Evolutionary conservation across 2,329 filamentous ascomycete genomes (phyloP), one percentile per base, ranked within the genome.

Genomic region (Spiromastix sp.): DNA sequence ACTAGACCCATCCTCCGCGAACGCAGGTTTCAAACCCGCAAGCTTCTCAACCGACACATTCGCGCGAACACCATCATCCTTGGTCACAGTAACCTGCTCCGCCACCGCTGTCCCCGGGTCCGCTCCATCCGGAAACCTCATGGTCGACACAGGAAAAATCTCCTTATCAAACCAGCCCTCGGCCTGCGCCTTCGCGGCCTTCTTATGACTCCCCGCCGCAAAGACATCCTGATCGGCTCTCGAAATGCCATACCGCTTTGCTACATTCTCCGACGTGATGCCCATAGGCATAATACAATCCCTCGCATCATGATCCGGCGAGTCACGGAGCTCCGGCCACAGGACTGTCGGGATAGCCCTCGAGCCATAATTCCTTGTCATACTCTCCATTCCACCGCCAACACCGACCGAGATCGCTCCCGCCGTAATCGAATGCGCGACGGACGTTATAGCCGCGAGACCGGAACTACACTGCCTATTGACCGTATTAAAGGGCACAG

Each of bases 271-370:
- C 4, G 77, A 79, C 9, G 87, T 95, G 39, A 89, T 61, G 0
- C 87, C 87, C 87, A 95, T 95, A 47, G 79, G 77, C 87, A 94
- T 93, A 55, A 95, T 76, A 56, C 87, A 94, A 56, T 94, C 87
- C 27, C 72, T 66, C 3, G 83, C 82, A 43, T 93, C 79, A 50
- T 80, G 70, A 7, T 72, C 70, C 1, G 63, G 60, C 3, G 71
- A 77, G 1, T 80, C 71, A 48, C 67, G 74, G 41, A 94, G 63
- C 34, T 72, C 77, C 0, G 81, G 77, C 85, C 85, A 94, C 8
- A 85, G 61, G 43, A 85, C 74, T 0, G 77, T 79, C 0, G 87
- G 87, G 28, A 95, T 91, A n/a, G 87, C 87, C 38, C 77, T 68
- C 17, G 68, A 76, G 34, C 79, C 86, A 60, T 95, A 95, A 63